Base-by-base conservation (phyloP, 2,329 filamentous ascomycete genomes). In the Aphanoascus verrucosus region DNA sequence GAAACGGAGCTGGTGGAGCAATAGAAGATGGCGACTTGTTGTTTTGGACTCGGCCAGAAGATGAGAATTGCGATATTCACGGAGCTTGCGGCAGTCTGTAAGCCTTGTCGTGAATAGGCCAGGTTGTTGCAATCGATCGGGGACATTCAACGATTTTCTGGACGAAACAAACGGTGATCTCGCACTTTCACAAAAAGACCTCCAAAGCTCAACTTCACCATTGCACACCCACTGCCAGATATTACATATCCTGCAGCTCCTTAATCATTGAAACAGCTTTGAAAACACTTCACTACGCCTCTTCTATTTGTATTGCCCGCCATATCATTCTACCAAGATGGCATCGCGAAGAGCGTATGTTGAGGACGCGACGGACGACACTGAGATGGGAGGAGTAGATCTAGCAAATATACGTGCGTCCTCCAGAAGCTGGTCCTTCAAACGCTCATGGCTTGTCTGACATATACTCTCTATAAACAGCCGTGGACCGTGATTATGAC, bases 341-440 rank as follows among this genome's bases (percentile, higher is more conserved):
- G 91, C 91, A 55, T 83, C 91, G 68, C 82, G 93, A 60, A 85
- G 91, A 71, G 91, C 91, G 41, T 96, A 94, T 70, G 89, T 97
- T 59, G 91, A 97, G 77, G 91, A 96, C 66, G 83, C 81, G 65
- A 71, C 77, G 51, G 79, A 84, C 75, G 84, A 86, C 77, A 75
- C 79, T 37, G 46, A 44, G 23, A 47, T 75, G 46, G 78, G 76
- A 70, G 79, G 79, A 55, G 77, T 85, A 59, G 79, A 81, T 61
- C 71, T 84, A 47, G 77, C 77, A 58, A 79, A 79, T 65, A 72
- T 85, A 57, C 83, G 80, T 83, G 73, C 72, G 80, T 77, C 55
- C 41, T 46, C 28, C 37, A 42, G 50, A 28, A 35, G 37, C n/a
- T n/a, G 12, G 47, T 53, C 20, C 11, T n/a, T 17, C 12, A 41